Percentiles rank a stretch among this genome's conserved stretches.
Evolutionary conservation across 495 filamentous ascomycete genomes (phyloP).

Genomic region (Aspergillus nidulans): DNA sequence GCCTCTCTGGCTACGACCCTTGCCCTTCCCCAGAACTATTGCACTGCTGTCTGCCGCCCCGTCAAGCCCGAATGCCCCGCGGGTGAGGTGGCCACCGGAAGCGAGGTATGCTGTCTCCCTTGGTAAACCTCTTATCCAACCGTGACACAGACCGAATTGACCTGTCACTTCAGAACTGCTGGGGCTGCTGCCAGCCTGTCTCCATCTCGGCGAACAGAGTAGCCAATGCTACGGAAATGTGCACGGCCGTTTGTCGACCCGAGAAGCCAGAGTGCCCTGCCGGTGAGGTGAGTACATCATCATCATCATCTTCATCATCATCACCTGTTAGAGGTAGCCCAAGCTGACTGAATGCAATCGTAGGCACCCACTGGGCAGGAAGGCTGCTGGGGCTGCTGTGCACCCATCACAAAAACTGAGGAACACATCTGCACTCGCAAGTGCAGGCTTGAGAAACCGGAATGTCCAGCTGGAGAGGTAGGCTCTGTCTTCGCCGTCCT

Average conservation of each 20-base stretch:
- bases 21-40: background rate
- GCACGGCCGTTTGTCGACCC: background rate
- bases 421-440: no score
- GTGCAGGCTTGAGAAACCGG: no score
- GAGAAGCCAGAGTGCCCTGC: constrained; percentile 9
- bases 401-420: background rate
- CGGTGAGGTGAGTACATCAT: background rate
- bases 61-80: constrained; percentile 8
- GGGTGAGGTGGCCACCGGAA: constrained; percentile 4
- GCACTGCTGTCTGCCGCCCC: background rate
- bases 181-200: constrained; percentile 3
- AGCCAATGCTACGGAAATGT: background rate
- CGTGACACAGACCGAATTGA: no score
- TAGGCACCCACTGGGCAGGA: constrained; percentile 4
- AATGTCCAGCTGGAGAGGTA: no score
- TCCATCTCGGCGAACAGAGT: no score
- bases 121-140: no score
- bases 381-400: constrained; percentile 9
- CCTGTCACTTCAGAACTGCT: constrained; percentile 5
- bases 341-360: background rate
- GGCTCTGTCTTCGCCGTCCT: no score
- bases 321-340: no score
- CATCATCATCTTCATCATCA: no score
- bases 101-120: background rate
- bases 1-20: background rate